phyloP scores from a whole-genome alignment of 2,329 filamentous ascomycete species.

The Pseudocercospora cruenta region DNA sequence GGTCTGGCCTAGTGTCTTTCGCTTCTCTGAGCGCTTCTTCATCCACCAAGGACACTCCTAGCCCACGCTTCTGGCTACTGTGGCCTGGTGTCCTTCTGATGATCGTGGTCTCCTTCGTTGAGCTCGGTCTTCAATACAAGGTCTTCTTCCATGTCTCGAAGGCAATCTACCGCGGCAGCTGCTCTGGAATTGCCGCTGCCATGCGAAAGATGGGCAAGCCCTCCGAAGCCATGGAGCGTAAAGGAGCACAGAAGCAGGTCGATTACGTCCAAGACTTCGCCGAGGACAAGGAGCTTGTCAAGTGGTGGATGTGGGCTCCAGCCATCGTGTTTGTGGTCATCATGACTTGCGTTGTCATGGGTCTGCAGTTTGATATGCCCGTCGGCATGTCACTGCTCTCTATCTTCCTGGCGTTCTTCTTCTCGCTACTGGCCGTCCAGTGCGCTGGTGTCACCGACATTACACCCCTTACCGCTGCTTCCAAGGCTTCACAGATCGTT shows the following conservation, averaged over 20 bases:
- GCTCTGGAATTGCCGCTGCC: conserved; percentile 46
- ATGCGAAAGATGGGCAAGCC: conserved; percentile 48
- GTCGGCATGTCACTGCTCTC: conserved; percentile 61
- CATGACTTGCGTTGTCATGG: conserved; percentile 54
- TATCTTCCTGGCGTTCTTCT: conserved; percentile 62
- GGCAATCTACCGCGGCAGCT: conserved; percentile 54
- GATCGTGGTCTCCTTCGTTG: conserved; percentile 56
- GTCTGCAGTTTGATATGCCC: conserved; percentile 59
- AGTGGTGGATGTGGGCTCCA: conserved; percentile 57
- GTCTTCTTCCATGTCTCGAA: conserved; percentile 54
- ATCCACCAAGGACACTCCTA: conserved; percentile 49
- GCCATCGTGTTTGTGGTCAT: conserved; percentile 55
- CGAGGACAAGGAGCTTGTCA: conserved; percentile 51
- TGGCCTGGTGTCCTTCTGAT: conserved; percentile 57
- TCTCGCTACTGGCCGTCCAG: conserved; percentile 65
- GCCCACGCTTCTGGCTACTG: conserved; percentile 57
- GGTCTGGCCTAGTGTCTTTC: conserved; percentile 48
- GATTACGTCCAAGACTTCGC: conserved; percentile 57
- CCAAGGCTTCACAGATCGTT: conserved; percentile 70
- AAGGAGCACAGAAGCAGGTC: conserved; percentile 44
- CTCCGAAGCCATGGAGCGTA: conserved; percentile 48
- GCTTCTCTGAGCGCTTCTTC: conserved; percentile 42
- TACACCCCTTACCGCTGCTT: conserved; percentile 67
- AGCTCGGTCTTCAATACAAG: conserved; percentile 37
- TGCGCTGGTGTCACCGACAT: conserved; percentile 59